A percentile compares a stretch with the other conserved stretches of the same genome.
phyloP scores from a whole-genome alignment of 345 rosid species.

The Eucalyptus curtisii region DNA sequence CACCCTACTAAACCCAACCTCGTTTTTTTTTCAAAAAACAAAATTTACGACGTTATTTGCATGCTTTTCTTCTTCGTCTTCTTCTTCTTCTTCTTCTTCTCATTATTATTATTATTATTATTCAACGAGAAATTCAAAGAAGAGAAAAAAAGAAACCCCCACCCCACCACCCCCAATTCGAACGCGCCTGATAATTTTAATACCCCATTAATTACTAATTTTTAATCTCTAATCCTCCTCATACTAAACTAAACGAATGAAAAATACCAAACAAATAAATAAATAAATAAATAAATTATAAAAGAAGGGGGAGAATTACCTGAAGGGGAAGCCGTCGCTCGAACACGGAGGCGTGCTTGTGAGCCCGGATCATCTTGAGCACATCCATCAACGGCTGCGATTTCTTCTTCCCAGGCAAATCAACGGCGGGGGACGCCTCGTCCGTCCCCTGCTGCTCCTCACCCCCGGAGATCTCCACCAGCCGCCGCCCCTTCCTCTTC shows the following conservation, averaged over 20 bases:
- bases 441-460: constrained; percentile 1
- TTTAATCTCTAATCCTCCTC: background rate
- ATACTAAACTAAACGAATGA: no score
- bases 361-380: constrained; percentile 46
- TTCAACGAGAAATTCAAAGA: background rate
- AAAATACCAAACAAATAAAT: no score
- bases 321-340: constrained; percentile 45
- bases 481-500: constrained; percentile 12
- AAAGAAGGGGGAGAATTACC: constrained; percentile 9
- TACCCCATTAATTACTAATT: background rate
- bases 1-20: background rate
- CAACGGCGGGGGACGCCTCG: background rate
- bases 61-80: background rate
- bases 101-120: background rate
- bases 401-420: constrained; percentile 10
- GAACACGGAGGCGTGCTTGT: constrained; percentile 35
- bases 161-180: background rate
- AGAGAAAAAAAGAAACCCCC: background rate
- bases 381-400: constrained; percentile 47
- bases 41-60: background rate
- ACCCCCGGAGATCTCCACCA: constrained; percentile 6
- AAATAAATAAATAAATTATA: background rate
- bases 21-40: background rate
- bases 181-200: background rate
- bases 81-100: background rate